Evolutionary conservation across 2,329 filamentous ascomycete genomes (phyloP).

Genomic region (Tricladium varicosporioides): DNA sequence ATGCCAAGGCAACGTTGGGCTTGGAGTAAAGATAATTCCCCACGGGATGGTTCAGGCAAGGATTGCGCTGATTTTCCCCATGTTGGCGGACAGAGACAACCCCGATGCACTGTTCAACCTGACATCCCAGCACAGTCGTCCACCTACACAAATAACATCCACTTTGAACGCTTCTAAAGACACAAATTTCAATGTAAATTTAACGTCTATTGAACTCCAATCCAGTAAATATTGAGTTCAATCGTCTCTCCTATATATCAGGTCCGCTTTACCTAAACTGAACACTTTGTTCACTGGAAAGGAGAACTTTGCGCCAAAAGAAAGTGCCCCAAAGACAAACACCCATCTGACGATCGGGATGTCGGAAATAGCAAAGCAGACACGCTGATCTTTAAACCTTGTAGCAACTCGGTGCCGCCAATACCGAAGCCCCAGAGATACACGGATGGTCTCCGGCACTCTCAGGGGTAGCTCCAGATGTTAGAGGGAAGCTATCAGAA

Average conservation of each 20-base stretch:
- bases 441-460: background rate
- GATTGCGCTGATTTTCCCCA: background rate
- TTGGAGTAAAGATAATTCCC: background rate
- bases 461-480: background rate
- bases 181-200: background rate
- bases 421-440: background rate
- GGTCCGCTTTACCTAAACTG: background rate
- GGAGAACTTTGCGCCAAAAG: background rate
- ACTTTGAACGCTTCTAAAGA: background rate
- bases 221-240: too few relatives aligned
- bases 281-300: background rate
- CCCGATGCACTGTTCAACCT: slow-evolving; percentile 5
- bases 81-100: background rate
- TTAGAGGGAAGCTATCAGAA: background rate
- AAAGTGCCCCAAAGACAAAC: background rate
- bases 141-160: background rate
- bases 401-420: background rate
- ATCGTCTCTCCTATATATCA: too few relatives aligned
- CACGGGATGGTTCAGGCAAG: background rate
- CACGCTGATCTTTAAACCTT: background rate
- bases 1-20: background rate
- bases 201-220: background rate
- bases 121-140: background rate
- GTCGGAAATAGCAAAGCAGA: background rate
- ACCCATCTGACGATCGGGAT: background rate